Base-by-base conservation (phyloP, 495 filamentous ascomycete species). In the Daldinia bambusicola region DNA sequence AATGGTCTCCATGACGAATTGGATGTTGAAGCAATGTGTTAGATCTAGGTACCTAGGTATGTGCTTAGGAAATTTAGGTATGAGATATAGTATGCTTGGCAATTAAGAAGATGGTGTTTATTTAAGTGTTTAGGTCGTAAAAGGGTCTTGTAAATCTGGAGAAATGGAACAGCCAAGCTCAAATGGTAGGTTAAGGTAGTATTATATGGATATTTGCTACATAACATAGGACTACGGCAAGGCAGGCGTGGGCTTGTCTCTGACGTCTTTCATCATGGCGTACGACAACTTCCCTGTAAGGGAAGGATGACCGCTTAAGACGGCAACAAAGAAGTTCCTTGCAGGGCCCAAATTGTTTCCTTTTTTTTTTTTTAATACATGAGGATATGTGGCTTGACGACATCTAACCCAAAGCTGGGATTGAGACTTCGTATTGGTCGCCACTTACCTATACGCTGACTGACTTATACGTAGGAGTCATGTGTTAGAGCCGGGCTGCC, bases 1-100 rank as follows among this genome's bases (percentile, higher is more conserved):
- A 69, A 89, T 77, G 36, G 84, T 85, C 58, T 89, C 86, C 85
- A 89, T 88, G 38, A 6, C 76, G 74, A 20, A 26, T 22, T 41
- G 34, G 34, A 8, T 48, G 0, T 64, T 45, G 4, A 41, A 32
- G 4, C 26, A 43, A 48, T 62, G 40, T 30, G 32, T 9, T 57
- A 30, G 26, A 34, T 26, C 26, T 26, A 26, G 26, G 26, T 26
- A 26, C 26, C 6, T 58, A 32, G 10, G 22, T 41, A 45, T 45
- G 2, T 48, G 14, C 37, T 16, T 61, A 61, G 61, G 26, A 6
- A 9, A 5, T 50, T 66, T 12, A 48, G 20, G 48, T 60, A 53
- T 18, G 43, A 1, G 48, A 55, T 18, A 43, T 64, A 31, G 12
- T 48, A 48, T 69, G 22, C 56, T 71, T 63, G 63, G 63, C 52